Conservation (phyloP, 768 basidiomycete genomes). For the Dacryopinax primogenitus region DNA sequence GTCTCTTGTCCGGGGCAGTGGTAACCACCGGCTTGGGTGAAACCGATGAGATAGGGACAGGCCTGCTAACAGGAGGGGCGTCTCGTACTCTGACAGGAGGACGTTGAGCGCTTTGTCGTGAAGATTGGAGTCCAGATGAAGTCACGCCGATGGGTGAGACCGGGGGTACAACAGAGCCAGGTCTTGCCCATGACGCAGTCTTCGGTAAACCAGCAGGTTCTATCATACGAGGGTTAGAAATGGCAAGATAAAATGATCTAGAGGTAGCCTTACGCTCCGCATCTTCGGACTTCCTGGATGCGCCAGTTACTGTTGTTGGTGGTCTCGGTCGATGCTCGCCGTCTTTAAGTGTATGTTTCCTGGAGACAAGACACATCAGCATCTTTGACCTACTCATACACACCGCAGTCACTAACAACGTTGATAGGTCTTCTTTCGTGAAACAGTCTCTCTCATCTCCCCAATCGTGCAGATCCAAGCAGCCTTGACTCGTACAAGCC, state of each 20-base stretch:
- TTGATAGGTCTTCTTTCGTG: slow-evolving; percentile 90
- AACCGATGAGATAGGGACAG: slow-evolving; percentile 30
- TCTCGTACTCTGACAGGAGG: slow-evolving; percentile 8
- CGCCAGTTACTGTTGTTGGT: slow-evolving; percentile 34
- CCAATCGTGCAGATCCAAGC: slow-evolving; percentile 95
- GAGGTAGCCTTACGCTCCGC: slow-evolving; percentile 25
- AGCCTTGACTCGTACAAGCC: slow-evolving; percentile 73
- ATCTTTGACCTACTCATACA: slow-evolving; percentile 9
- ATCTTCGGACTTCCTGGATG: slow-evolving; percentile 51
- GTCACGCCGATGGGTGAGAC: slow-evolving; percentile 29
- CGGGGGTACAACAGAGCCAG: slow-evolving; percentile 16
- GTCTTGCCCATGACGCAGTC: slow-evolving; percentile 36
- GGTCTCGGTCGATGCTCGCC: slow-evolving; percentile 43
- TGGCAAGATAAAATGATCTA: slow-evolving; percentile 10
- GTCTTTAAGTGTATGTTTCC: slow-evolving; percentile 88
- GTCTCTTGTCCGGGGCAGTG: slow-evolving; percentile 40
- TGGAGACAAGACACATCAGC: slow-evolving; percentile 23
- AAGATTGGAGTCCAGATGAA: slow-evolving; percentile 22
- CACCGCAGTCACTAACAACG: slow-evolving; percentile 44
- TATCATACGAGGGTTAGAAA: slow-evolving; percentile 10
- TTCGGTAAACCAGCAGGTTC: slow-evolving; percentile 44
- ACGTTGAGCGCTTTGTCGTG: slow-evolving; percentile 27
- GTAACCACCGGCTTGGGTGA: slow-evolving; percentile 39
- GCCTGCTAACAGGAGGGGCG: slow-evolving; percentile 11
- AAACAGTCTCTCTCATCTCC: slow-evolving; percentile 97